A percentile compares a stretch with the other conserved stretches of the same genome.
phyloP scores from a whole-genome alignment of 1,139 yeast species.

The Meyerozyma carpophila region DNA sequence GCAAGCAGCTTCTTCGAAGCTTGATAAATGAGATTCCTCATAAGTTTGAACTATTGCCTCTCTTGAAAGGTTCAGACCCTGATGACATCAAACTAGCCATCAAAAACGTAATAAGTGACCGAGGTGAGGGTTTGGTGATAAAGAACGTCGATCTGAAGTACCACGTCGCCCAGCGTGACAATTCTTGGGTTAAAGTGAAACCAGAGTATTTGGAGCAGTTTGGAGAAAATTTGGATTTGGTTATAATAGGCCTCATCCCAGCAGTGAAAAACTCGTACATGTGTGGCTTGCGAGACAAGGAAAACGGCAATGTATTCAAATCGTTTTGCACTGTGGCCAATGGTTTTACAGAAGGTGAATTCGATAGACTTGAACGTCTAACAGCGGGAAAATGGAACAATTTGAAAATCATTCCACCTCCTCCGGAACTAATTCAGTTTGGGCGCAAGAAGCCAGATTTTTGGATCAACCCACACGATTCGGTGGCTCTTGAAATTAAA shows the following conservation, averaged over 20 bases:
- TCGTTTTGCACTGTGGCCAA: constrained; percentile 82
- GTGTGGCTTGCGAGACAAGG: constrained; percentile 55
- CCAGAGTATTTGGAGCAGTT: constrained; percentile 86
- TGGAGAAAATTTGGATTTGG: constrained; percentile 80
- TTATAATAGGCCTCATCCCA: constrained; percentile 71
- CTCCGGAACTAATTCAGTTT: constrained; percentile 43
- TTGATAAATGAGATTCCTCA: constrained; percentile 46
- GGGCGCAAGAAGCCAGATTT: constrained; percentile 60
- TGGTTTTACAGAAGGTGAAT: constrained; percentile 68
- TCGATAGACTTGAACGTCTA: constrained; percentile 48
- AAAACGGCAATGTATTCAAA: constrained; percentile 24
- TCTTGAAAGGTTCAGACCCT: constrained; percentile 37
- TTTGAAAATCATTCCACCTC: constrained; percentile 34
- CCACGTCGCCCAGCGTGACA: constrained; percentile 51
- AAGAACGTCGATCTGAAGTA: constrained; percentile 63
- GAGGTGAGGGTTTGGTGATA: constrained; percentile 80
- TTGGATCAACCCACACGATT: constrained; percentile 78
- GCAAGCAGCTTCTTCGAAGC: constrained; percentile 48
- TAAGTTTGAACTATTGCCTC: constrained; percentile 53
- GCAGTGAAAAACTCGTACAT: constrained; percentile 72
- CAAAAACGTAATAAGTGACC: constrained; percentile 50
- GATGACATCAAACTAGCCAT: constrained; percentile 54
- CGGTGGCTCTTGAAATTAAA: constrained; percentile 78
- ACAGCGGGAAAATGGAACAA: constrained; percentile 62
- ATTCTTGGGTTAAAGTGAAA: constrained; percentile 79